Evolutionary conservation across 2,329 filamentous ascomycete species (phyloP).

Genomic region (Arthrobotrys pseudoclavata): DNA sequence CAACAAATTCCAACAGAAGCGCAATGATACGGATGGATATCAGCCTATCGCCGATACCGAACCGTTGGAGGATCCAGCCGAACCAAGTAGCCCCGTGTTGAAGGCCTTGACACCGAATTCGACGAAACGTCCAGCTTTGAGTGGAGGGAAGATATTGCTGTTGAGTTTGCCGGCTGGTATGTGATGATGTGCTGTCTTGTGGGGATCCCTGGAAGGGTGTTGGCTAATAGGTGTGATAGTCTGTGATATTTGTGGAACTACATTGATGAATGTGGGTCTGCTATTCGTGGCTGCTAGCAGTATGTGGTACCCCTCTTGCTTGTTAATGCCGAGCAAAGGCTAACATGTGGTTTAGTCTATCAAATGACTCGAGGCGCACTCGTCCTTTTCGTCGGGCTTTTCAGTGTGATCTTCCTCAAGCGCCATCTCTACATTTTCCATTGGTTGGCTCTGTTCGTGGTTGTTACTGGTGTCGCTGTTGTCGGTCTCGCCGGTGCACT

Average conservation of each 20-base stretch:
- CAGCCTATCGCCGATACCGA: conserved; percentile 73
- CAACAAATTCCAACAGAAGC: conserved; percentile 63
- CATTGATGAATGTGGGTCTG: conserved; percentile 95
- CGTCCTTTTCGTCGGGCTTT: conserved; percentile 93
- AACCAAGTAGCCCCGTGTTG: conserved; percentile 68
- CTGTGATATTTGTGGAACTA: conserved; percentile 95
- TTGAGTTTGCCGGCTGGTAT: conserved; percentile 80
- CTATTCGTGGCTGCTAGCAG: conserved; percentile 91
- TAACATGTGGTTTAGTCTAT: conserved; percentile 72
- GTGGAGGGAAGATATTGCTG: conserved; percentile 78
- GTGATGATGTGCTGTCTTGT: conserved; percentile 20
- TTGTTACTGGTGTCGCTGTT: conserved; percentile 87
- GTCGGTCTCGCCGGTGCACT: conserved; percentile 91
- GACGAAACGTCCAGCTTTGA: conserved; percentile 74
- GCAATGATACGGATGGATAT: conserved; percentile 75
- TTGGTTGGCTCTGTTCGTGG: conserved; percentile 88
- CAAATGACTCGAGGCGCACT: conserved; percentile 98
- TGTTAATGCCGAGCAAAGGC: conserved; percentile 19
- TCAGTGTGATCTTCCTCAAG: conserved; percentile 90
- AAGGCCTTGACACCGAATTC: conserved; percentile 71
- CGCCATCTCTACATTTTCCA: conserved; percentile 87
- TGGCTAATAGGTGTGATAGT: conserved; percentile 67
- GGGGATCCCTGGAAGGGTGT: not conserved
- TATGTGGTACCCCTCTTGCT: conserved; percentile 36
- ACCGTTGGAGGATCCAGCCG: conserved; percentile 67